phyloP scores from a whole-genome alignment of 139 green algal genomes.

The Tetradesmus obliquus region DNA sequence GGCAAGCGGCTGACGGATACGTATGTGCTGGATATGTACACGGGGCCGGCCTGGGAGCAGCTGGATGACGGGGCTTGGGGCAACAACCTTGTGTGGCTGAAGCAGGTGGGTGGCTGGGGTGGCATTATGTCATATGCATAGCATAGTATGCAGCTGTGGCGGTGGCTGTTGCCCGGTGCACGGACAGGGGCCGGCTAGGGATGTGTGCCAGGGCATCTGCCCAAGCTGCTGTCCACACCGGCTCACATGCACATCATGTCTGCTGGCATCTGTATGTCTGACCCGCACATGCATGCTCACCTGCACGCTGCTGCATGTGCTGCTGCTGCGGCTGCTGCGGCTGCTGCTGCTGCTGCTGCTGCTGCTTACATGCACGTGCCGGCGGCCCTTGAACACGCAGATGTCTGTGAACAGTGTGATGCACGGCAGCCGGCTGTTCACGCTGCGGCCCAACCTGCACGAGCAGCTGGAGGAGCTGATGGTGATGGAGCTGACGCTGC shows the following conservation, averaged over 20 bases:
- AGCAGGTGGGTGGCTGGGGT: conserved; percentile 46
- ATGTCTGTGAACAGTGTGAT: conserved; percentile 66
- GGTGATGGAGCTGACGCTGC: conserved; percentile 70
- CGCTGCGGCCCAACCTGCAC: conserved; percentile 75
- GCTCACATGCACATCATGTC: too few relatives aligned
- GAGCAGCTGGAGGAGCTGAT: conserved; percentile 79
- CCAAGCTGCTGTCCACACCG: too few relatives aligned
- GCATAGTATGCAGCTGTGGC: too few relatives aligned
- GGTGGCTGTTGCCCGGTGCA: too few relatives aligned
- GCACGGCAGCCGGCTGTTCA: conserved; percentile 73
- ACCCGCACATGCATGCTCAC: not conserved
- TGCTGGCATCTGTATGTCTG: too few relatives aligned
- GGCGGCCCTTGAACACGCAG: not conserved
- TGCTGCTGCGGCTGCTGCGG: not conserved
- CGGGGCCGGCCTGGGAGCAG: conserved; percentile 70
- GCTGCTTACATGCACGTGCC: not conserved
- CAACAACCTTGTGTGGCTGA: conserved; percentile 60
- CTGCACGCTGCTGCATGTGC: not conserved
- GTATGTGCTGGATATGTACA: conserved; percentile 71
- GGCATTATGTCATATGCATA: not conserved
- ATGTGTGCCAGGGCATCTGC: too few relatives aligned
- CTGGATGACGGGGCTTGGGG: conserved; percentile 75
- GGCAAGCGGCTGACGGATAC: conserved; percentile 24
- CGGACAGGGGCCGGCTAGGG: too few relatives aligned
- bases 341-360: not conserved